A percentile compares a stretch with the other conserved stretches of the same genome.
Evolutionary conservation across 2,329 filamentous ascomycete genomes (phyloP).

Genomic region (Rhynchosporium agropyri): DNA sequence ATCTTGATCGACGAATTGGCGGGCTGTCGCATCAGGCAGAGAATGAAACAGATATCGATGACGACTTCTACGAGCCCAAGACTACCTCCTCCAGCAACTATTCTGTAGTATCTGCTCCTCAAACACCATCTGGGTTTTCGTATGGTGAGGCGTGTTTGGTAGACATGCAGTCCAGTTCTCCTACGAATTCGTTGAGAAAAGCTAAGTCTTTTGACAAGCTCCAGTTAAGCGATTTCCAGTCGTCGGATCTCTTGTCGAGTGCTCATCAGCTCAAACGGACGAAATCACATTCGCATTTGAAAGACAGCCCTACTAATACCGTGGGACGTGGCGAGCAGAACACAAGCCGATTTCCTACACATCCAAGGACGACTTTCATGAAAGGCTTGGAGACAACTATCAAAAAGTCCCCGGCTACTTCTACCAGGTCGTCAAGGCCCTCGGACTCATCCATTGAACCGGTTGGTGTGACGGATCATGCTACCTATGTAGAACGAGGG

Average conservation of each 20-base stretch:
- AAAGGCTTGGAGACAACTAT: constrained; percentile 41
- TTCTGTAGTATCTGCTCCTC: constrained; percentile 22
- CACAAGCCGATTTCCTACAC: constrained; percentile 23
- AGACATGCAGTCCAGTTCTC: constrained; percentile 34
- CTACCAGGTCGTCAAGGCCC: constrained; percentile 16
- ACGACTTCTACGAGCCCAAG: constrained; percentile 17
- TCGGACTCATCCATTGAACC: constrained; percentile 11
- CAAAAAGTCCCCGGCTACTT: constrained; percentile 39
- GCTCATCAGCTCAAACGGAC: constrained; percentile 24
- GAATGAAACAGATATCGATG: constrained; percentile 26
- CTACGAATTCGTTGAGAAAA: constrained; percentile 25
- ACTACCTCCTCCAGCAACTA: constrained; percentile 24
- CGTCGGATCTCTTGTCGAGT: neutral
- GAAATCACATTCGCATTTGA: constrained; percentile 27
- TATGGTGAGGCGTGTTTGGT: constrained; percentile 40
- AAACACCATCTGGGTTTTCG: constrained; percentile 28
- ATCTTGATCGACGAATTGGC: neutral
- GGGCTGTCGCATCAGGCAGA: constrained; percentile 2
- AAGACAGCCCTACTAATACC: constrained; percentile 10
- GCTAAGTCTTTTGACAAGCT: constrained; percentile 32
- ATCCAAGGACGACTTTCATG: constrained; percentile 39
- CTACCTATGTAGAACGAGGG: constrained; percentile 46
- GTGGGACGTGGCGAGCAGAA: constrained; percentile 5
- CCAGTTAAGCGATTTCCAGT: constrained; percentile 21
- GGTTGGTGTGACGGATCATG: constrained; percentile 11